phyloP scores from a whole-genome alignment of 1,284 basidiomycete genomes.

The Malassezia sp. region DNA sequence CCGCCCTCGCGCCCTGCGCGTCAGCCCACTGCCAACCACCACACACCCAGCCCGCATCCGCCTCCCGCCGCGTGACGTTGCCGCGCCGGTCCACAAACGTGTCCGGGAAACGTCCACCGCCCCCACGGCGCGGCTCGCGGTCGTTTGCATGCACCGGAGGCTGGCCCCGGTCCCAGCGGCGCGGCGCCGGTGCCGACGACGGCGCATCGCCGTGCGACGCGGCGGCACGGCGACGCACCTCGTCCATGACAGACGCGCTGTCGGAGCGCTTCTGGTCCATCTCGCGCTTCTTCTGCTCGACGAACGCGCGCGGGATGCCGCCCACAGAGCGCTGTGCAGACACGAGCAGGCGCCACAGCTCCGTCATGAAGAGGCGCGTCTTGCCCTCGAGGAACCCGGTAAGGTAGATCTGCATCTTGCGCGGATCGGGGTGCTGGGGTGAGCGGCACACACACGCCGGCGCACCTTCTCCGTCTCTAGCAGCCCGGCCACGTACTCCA shows the following conservation, averaged over 20 bases:
- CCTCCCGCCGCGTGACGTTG: conserved; percentile 11
- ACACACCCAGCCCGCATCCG: conserved; percentile 13
- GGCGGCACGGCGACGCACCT: conserved; percentile 7
- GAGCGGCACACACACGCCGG: conserved; percentile 15
- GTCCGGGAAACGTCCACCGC: not conserved
- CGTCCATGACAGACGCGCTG: not conserved
- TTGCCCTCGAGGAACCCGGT: conserved; percentile 70
- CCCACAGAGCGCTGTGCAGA: conserved; percentile 79
- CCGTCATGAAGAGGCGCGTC: conserved; percentile 72
- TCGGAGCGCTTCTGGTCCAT: conserved; percentile 56
- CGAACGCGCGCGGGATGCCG: conserved; percentile 81
- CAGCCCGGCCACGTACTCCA: conserved; percentile 86
- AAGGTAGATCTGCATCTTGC: conserved; percentile 86
- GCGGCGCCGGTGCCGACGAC: not conserved
- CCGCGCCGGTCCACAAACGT: conserved; percentile 9
- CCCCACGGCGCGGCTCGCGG: not conserved
- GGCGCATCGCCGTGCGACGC: not conserved
- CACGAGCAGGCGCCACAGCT: conserved; percentile 77
- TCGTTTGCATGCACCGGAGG: conserved; percentile 11
- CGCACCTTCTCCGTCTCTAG: conserved; percentile 78
- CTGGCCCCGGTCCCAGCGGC: conserved; percentile 15
- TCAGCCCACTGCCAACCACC: no score
- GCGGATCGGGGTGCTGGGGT: conserved; percentile 69
- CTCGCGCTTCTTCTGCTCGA: conserved; percentile 91
- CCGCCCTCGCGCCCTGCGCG: not conserved